Evolutionary conservation across 306 rosid species (phyloP).

Genomic region (Prunus padus): DNA sequence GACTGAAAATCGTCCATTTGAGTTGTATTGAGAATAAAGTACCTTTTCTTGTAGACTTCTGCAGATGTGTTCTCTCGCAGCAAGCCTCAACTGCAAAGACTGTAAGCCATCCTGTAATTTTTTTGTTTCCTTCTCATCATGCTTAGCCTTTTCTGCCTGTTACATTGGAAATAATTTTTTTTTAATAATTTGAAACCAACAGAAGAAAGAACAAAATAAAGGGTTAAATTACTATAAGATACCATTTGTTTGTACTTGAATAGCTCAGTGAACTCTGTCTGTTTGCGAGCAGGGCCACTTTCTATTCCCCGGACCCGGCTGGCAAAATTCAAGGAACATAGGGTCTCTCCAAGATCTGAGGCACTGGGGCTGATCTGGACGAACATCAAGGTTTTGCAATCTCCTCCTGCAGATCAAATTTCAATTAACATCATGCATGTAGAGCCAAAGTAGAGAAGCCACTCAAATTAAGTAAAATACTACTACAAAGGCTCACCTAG

Average conservation of each 20-base stretch:
- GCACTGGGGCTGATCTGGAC: constrained; percentile 89
- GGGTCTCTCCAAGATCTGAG: constrained; percentile 82
- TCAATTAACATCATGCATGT: constrained; percentile 21
- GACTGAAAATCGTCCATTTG: not conserved
- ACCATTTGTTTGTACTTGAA: constrained; percentile 97
- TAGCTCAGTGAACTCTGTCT: constrained; percentile 69
- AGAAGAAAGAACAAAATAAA: not conserved
- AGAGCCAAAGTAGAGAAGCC: not conserved
- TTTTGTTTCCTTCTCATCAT: constrained; percentile 87
- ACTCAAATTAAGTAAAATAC: not conserved
- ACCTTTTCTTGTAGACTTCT: constrained; percentile 90
- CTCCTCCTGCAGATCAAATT: constrained; percentile 74
- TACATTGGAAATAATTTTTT: constrained; percentile 15
- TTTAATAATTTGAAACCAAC: constrained; percentile 4
- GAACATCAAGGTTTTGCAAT: constrained; percentile 97
- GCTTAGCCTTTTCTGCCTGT: constrained; percentile 84
- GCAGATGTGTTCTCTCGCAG: constrained; percentile 77
- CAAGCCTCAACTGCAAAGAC: constrained; percentile 65
- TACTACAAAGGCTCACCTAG: constrained; percentile 55
- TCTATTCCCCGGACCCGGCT: constrained; percentile 90
- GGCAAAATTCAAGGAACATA: constrained; percentile 92
- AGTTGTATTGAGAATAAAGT: constrained; percentile 7
- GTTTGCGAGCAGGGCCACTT: constrained; percentile 92
- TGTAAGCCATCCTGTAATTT: constrained; percentile 76
- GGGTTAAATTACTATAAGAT: constrained; percentile 18